These are phyloP conservation scores for Theileria luwenshuni DNA, from an alignment of 169 alveolate genomes.

Conservation along the genomic window DNA sequence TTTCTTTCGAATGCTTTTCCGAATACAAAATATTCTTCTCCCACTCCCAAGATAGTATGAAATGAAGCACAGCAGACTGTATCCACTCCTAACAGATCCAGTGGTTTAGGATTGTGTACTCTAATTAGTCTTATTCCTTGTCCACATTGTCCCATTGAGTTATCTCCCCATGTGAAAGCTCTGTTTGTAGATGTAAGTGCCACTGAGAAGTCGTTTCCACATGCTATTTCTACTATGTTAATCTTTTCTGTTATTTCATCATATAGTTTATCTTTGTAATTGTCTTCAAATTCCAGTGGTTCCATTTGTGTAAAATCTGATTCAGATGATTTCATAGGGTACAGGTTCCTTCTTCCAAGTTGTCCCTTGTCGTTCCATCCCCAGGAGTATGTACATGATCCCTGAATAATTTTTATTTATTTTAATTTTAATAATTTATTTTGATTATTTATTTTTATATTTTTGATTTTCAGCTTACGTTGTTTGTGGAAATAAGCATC, in stretches of 20 bases:
- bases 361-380: conserved; percentile 75
- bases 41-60: conserved; percentile 24
- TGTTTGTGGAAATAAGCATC: conserved; percentile 22
- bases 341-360: conserved; percentile 47
- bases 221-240: conserved; percentile 23
- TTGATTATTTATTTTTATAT: too few species aligned
- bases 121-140: conserved; percentile 46
- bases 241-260: background rate
- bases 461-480: conserved; percentile 25
- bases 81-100: conserved; percentile 31
- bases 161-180: conserved; percentile 67
- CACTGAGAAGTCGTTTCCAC: conserved; percentile 63
- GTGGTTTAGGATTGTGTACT: conserved; percentile 42
- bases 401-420: conserved; percentile 10
- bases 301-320: conserved; percentile 8
- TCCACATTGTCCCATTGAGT: conserved; percentile 68
- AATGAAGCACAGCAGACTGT: conserved; percentile 20
- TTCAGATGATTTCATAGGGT: conserved; percentile 4
- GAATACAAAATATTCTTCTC: conserved; percentile 40
- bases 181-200: conserved; percentile 39
- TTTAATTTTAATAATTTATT: too few species aligned
- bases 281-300: conserved; percentile 20
- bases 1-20: conserved; percentile 42
- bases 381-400: conserved; percentile 72
- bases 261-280: background rate